These are phyloP conservation scores for Sphagnum magellanicum DNA, from an alignment of 228 moss, liverwort and hornwort species.

Conservation along the genomic window DNA sequence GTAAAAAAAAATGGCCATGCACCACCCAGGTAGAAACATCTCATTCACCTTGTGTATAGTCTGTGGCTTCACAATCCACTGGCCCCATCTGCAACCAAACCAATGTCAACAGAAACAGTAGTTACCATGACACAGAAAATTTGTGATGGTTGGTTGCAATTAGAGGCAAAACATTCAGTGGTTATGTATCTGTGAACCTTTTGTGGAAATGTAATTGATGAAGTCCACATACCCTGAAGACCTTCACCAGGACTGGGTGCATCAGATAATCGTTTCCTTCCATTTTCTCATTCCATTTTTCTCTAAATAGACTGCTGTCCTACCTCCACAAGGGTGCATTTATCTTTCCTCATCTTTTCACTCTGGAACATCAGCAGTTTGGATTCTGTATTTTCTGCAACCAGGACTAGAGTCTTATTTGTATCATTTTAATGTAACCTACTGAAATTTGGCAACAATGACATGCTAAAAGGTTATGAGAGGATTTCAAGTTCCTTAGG, in stretches of 20 bases:
- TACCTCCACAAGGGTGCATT: not conserved
- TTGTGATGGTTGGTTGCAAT: no score
- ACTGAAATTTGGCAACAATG: no score
- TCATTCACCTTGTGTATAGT: conserved; percentile 84
- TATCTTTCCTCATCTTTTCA: not conserved
- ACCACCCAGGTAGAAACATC: conserved; percentile 83
- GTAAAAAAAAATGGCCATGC: conserved; percentile 94
- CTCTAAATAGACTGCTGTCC: not conserved
- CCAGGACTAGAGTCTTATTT: no score
- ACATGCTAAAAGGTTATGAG: no score
- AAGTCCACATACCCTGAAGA: conserved; percentile 23
- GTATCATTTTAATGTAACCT: no score
- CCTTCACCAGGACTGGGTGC: conserved; percentile 42
- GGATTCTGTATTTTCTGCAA: no score
- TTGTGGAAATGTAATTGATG: no score
- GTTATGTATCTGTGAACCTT: no score
- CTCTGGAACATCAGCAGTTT: not conserved
- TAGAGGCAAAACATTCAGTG: no score
- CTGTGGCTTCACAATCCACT: conserved; percentile 92
- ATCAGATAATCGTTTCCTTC: conserved; percentile 25
- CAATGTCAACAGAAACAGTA: no score
- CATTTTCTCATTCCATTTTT: conserved; percentile 2
- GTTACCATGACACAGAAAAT: no score
- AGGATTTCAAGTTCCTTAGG: no score
- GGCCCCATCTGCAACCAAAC: conserved; percentile 65